Evolutionary conservation across 2,329 filamentous ascomycete genomes (phyloP), one percentile per base, ranked within the genome.

Genomic region (Colletotrichum sp.): DNA sequence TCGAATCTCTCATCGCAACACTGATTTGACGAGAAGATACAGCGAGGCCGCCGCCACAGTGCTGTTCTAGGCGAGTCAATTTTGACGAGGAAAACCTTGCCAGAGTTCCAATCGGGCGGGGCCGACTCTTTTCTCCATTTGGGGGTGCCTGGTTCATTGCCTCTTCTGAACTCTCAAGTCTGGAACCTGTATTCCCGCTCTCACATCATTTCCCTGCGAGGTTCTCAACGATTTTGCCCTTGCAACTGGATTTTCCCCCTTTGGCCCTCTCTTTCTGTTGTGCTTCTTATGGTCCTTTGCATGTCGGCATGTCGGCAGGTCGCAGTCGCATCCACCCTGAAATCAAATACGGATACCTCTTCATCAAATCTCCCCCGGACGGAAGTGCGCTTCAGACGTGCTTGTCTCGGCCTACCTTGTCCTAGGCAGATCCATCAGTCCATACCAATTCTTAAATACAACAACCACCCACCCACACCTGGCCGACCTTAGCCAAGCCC

Each of bases 401-500:
- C 34, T 67, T 67, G 24, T 26, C 64, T 52, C 48, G 34, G 16
- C 28, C n/a, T 57, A 26, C n/a, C 65, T 24, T 34, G 65, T 60
- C 67, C 43, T 21, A 32, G 34, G 67, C 43, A 63, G 67, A 61
- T 70, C 57, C 67, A 52, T 63, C n/a, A 48, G 43, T 48, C 43
- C 43, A n/a, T 32, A 30, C 32, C 21, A 43, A 57, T 64, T 64
- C n/a, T 72, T 75, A 73, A 73, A 75, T 65, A 75, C 70, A 52
- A 59, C 64, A 57, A 65, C 72, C 28, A 64, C 34, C 43, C 67
- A 32, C 63, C 36, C 36, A 48, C 55, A 30, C 69, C 55, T 32
- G 10, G n/a, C 68, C n/a, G 7, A 6, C 18, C n/a, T 39, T 3
- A 15, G 30, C 30, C 39, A 59, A 65, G 60, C 43, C 39, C 9